Conservation (phyloP, 305 asterid species). For the Fraxinus albicans region DNA sequence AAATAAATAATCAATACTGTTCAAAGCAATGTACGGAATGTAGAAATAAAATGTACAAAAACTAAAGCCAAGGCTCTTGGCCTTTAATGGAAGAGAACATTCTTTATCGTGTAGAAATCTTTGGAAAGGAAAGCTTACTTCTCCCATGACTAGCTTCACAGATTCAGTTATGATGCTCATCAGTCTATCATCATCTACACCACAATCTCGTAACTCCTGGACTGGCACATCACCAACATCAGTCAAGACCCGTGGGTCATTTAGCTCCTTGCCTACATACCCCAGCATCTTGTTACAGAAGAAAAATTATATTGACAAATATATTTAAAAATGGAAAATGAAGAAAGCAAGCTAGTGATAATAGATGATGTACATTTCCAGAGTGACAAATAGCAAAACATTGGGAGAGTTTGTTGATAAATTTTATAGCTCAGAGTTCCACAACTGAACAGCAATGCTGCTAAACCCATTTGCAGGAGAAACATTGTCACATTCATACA, state of each 20-base stretch:
- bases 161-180: constrained; percentile 83
- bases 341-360: not conserved
- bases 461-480: not conserved
- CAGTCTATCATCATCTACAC: constrained; percentile 85
- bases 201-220: constrained; percentile 93
- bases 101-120: not conserved
- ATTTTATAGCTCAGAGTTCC: not conserved
- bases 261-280: constrained; percentile 72
- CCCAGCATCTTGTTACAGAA: constrained; percentile 17
- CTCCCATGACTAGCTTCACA: constrained; percentile 92
- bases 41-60: not conserved
- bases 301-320: not conserved
- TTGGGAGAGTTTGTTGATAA: not conserved
- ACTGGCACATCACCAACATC: constrained; percentile 99
- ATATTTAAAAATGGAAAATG: not conserved
- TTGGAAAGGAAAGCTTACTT: constrained; percentile 49
- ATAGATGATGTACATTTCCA: not conserved
- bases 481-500: not conserved
- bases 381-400: not conserved
- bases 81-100: not conserved
- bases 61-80: not conserved
- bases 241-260: constrained; percentile 81
- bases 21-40: not conserved
- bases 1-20: not conserved
- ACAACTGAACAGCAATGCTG: not conserved